Conservation (phyloP, 192 early-diverging fungal species). For the Backusella australiensis region DNA sequence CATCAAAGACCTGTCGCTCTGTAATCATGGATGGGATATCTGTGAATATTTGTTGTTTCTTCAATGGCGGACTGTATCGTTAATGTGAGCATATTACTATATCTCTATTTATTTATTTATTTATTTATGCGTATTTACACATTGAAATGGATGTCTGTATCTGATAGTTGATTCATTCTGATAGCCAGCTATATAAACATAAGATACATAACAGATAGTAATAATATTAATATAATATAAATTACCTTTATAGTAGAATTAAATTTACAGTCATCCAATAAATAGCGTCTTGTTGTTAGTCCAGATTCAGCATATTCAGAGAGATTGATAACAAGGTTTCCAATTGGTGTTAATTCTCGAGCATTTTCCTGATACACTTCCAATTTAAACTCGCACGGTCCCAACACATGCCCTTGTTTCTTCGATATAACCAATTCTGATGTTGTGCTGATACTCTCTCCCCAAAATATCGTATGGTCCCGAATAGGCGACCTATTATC, state of each 20-base stretch:
- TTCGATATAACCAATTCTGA: constrained; percentile 66
- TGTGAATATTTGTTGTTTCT: constrained; percentile 37
- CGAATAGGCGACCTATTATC: constrained; percentile 18
- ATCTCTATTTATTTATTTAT: no score
- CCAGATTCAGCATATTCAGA: constrained; percentile 69
- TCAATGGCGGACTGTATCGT: constrained; percentile 30
- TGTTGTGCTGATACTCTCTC: constrained; percentile 46
- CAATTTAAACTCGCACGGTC: constrained; percentile 71
- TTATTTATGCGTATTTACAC: constrained; percentile 19
- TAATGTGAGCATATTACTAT: no score
- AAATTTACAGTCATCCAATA: constrained; percentile 72
- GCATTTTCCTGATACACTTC: constrained; percentile 60
- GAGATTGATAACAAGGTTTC: constrained; percentile 70
- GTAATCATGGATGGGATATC: constrained; percentile 36
- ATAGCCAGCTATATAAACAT: constrained; percentile 32
- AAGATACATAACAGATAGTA: background rate
- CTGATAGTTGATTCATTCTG: constrained; percentile 29
- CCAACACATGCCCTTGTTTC: constrained; percentile 56
- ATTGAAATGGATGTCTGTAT: constrained; percentile 20
- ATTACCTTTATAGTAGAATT: constrained; percentile 74
- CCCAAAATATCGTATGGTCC: constrained; percentile 59
- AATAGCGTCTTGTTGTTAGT: constrained; percentile 49
- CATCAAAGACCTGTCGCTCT: constrained; percentile 18
- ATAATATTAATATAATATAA: background rate
- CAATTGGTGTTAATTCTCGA: constrained; percentile 57